Conservation (phyloP, 257 asterid species). For the Thymus quinquecostatus region DNA sequence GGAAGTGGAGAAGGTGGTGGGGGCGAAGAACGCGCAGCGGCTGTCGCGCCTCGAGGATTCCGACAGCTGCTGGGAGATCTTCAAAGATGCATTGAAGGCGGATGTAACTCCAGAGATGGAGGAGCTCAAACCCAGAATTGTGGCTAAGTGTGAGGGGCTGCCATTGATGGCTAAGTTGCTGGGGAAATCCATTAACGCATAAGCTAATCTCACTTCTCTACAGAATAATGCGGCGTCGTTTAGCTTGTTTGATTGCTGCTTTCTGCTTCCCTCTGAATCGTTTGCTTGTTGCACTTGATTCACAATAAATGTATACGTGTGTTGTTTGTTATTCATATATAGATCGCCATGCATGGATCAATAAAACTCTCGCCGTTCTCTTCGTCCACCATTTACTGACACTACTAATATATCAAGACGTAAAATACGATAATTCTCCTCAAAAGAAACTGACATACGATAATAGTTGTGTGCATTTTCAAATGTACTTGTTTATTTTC, state of each 20-base stretch:
- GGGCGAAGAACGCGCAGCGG: conserved; percentile 35
- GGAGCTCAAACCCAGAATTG: conserved; percentile 5
- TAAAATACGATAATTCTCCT: too few relatives aligned
- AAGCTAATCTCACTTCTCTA: too few relatives aligned
- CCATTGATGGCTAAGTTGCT: conserved; percentile 55
- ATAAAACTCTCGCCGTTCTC: too few relatives aligned
- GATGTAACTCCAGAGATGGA: conserved; percentile 2
- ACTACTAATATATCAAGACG: too few relatives aligned
- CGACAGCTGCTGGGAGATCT: conserved; percentile 49
- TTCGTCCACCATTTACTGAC: too few relatives aligned
- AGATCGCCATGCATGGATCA: too few relatives aligned
- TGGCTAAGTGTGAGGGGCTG: conserved; percentile 39
- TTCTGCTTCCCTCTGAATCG: not conserved
- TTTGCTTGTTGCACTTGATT: not conserved
- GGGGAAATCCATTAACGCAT: conserved; percentile 32
- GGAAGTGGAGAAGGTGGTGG: conserved; percentile 36
- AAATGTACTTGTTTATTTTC: too few relatives aligned
- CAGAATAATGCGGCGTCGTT: not conserved
- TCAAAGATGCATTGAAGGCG: conserved; percentile 30
- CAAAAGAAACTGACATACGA: too few relatives aligned
- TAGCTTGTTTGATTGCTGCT: not conserved
- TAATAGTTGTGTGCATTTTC: too few relatives aligned
- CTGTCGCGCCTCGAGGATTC: conserved; percentile 33
- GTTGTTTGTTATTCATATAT: too few relatives aligned
- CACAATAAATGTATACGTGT: not conserved